A percentile compares a stretch with the other conserved stretches of the same genome.
Evolutionary conservation across 2,329 filamentous ascomycete species (phyloP).

Genomic region (Talaromyces atroroseus): DNA sequence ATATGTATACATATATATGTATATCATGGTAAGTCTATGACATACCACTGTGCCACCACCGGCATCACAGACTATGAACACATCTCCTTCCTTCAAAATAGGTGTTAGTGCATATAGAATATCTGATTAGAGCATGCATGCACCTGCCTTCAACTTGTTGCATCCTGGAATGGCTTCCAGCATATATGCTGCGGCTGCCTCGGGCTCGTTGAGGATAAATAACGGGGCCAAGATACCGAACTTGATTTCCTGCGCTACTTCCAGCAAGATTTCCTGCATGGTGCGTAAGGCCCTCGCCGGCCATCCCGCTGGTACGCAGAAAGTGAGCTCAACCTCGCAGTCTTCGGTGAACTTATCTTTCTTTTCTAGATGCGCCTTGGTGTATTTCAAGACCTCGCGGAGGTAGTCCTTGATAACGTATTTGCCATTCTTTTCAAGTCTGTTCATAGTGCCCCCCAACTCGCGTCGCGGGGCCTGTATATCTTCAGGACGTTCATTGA

Average conservation of each 20-base stretch:
- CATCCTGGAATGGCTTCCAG: not conserved
- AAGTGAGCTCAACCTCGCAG: not conserved
- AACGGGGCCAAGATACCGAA: not conserved
- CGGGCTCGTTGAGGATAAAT: not conserved
- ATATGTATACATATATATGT: not conserved
- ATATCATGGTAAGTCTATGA: not conserved
- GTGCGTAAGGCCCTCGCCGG: not conserved
- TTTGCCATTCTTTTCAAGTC: not conserved
- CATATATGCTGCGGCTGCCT: not conserved
- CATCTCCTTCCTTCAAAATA: not conserved
- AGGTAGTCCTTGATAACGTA: constrained; percentile 1
- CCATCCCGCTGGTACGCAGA: constrained; percentile 3
- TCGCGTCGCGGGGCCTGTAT: not conserved
- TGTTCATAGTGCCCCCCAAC: not conserved
- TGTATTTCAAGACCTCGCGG: not conserved
- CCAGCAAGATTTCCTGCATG: not conserved
- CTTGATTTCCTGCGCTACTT: not conserved
- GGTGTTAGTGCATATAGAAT: not conserved
- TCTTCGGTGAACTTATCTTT: not conserved
- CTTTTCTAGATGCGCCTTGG: not conserved
- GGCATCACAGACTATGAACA: constrained; percentile 5
- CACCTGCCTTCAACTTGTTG: not conserved
- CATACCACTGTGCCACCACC: constrained; percentile 6
- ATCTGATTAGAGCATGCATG: not conserved
- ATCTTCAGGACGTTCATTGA: not conserved